These are phyloP conservation scores for Pythium utonaiense DNA, from an alignment of 352 stramenopile species.

Conservation along the genomic window DNA sequence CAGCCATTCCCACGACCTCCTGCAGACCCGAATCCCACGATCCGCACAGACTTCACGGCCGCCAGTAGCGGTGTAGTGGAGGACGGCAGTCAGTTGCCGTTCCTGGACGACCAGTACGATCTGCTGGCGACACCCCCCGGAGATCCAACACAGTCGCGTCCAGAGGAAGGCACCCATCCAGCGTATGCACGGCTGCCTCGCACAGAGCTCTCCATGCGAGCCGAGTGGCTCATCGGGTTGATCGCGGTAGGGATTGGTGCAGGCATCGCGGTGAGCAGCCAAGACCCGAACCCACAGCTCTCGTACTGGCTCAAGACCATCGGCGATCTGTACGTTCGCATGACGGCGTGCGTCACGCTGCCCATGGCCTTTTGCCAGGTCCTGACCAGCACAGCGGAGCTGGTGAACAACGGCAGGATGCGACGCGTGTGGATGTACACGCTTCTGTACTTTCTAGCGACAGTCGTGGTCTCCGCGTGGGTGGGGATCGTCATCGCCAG, in stretches of 20 bases:
- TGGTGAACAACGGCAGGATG: slow-evolving; percentile 39
- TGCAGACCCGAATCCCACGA: slow-evolving; percentile 27
- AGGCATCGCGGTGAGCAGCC: slow-evolving; percentile 30
- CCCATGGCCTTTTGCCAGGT: slow-evolving; percentile 66
- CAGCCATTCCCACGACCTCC: slow-evolving; percentile 16
- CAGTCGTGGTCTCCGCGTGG: slow-evolving; percentile 26
- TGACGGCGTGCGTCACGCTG: slow-evolving; percentile 52
- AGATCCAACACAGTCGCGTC: slow-evolving; percentile 33
- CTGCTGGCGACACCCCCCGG: slow-evolving; percentile 46
- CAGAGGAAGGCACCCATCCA: slow-evolving; percentile 19
- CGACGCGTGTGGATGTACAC: slow-evolving; percentile 41
- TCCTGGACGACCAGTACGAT: slow-evolving; percentile 43
- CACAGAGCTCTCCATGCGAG: slow-evolving; percentile 33
- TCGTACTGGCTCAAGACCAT: slow-evolving; percentile 55
- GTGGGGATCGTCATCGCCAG: slow-evolving; percentile 28
- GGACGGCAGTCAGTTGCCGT: no score
- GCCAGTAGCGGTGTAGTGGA: no score
- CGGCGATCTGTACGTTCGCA: slow-evolving; percentile 48
- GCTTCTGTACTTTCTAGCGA: slow-evolving; percentile 31
- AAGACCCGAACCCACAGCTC: slow-evolving; percentile 29
- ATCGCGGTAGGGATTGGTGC: slow-evolving; percentile 36
- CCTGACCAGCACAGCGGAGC: slow-evolving; percentile 46
- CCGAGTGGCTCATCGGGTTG: slow-evolving; percentile 37
- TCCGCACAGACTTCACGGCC: slow-evolving; percentile 54
- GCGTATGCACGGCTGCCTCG: slow-evolving; percentile 14